Conservation (phyloP, 2,329 filamentous ascomycete species). For the Aspergillus melleus region DNA sequence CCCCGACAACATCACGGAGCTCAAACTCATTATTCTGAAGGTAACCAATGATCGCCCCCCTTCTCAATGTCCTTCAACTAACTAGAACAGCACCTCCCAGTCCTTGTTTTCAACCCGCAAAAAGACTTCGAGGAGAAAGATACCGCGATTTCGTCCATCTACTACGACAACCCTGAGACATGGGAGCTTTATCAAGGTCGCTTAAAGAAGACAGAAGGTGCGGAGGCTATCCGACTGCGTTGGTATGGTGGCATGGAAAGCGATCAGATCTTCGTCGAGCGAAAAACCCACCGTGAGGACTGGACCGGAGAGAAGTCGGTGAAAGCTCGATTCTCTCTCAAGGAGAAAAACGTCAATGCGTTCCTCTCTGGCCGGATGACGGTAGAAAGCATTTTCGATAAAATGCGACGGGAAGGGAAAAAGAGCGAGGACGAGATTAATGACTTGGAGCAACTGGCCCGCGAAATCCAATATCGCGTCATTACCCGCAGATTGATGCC, state of each 20-base stretch:
- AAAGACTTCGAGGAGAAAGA: conserved; percentile 93
- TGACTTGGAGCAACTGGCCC: conserved; percentile 81
- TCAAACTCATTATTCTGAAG: conserved; percentile 97
- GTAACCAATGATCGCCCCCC: conserved; percentile 28
- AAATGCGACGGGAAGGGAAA: conserved; percentile 92
- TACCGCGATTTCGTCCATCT: conserved; percentile 95
- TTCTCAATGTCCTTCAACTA: background rate
- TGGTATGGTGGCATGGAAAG: conserved; percentile 98
- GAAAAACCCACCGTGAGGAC: conserved; percentile 97
- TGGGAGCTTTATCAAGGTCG: conserved; percentile 95
- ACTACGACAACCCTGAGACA: conserved; percentile 91
- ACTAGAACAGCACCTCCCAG: conserved; percentile 70
- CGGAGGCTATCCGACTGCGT: conserved; percentile 90
- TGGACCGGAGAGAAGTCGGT: conserved; percentile 99
- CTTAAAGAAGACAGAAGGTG: conserved; percentile 95
- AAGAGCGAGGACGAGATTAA: conserved; percentile 89
- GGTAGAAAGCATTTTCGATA: conserved; percentile 89
- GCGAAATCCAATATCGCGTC: conserved; percentile 90
- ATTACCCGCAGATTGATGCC: conserved; percentile 83
- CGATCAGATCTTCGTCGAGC: conserved; percentile 94
- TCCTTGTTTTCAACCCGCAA: conserved; percentile 94
- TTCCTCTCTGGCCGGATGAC: conserved; percentile 83
- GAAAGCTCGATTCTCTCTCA: conserved; percentile 90
- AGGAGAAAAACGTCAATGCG: conserved; percentile 96
- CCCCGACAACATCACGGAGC: conserved; percentile 94